phyloP scores from a whole-genome alignment of 352 stramenopile species.

The Pythium periplocum region DNA sequence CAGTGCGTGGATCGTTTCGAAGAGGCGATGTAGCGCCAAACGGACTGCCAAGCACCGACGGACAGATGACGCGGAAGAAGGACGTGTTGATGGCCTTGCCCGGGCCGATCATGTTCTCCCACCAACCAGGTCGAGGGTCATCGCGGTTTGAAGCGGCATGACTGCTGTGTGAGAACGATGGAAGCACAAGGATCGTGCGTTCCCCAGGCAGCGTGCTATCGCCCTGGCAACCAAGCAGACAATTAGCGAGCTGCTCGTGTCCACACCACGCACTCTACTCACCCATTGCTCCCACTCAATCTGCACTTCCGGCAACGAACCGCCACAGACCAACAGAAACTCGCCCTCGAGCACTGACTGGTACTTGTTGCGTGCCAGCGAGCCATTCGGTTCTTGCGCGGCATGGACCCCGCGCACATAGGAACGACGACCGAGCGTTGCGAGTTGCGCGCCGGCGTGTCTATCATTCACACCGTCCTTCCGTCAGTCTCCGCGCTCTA shows the following conservation, averaged over 20 bases:
- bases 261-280: conserved; percentile 1
- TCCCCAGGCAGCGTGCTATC: conserved; percentile 61
- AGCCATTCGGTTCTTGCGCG: too few relatives aligned
- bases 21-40: conserved; percentile 80
- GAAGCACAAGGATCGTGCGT: conserved; percentile 76
- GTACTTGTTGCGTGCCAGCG: conserved; percentile 70
- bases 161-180: conserved; percentile 85
- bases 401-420: too few relatives aligned
- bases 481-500: too few relatives aligned
- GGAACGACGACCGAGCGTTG: too few relatives aligned
- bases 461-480: too few relatives aligned
- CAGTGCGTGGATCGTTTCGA: conserved; percentile 50
- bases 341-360: conserved; percentile 52
- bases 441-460: too few relatives aligned
- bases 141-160: conserved; percentile 79
- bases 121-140: conserved; percentile 78
- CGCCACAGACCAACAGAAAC: conserved; percentile 50
- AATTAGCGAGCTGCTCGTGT: background rate
- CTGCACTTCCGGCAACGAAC: conserved; percentile 47
- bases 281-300: conserved; percentile 84
- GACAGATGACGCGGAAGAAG: conserved; percentile 84
- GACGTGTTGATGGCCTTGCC: conserved; percentile 86
- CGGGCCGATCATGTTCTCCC: conserved; percentile 85
- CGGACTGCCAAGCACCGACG: conserved; percentile 77
- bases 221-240: conserved; percentile 20